Evolutionary conservation across 768 basidiomycete species (phyloP).

Genomic region (Serendipita sp.): DNA sequence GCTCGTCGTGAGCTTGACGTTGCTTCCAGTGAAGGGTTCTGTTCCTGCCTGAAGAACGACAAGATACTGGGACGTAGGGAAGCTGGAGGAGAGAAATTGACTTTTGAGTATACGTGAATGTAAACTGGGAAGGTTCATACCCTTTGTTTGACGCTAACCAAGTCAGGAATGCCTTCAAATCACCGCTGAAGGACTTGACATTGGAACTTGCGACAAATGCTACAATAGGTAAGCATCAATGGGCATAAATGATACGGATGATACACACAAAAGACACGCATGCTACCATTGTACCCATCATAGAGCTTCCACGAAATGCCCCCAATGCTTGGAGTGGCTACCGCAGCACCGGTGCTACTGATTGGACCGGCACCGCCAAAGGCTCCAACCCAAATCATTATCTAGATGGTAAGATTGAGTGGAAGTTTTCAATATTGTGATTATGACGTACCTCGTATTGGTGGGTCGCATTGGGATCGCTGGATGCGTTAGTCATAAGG

Average conservation of each 20-base stretch:
- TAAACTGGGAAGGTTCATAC: background rate
- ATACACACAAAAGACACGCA: background rate
- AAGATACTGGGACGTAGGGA: background rate
- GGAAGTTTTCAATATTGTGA: background rate
- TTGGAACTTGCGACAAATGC: background rate
- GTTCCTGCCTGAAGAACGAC: background rate
- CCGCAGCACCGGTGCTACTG: background rate
- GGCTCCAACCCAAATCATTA: background rate
- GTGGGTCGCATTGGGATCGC: background rate
- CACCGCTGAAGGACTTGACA: background rate
- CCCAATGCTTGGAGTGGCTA: background rate
- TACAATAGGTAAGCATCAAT: background rate
- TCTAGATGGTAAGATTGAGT: background rate
- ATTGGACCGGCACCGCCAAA: slow-evolving; percentile 2
- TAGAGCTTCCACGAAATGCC: background rate
- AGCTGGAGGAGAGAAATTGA: background rate
- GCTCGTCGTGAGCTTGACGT: background rate
- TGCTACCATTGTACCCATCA: slow-evolving; percentile 2
- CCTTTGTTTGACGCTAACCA: background rate
- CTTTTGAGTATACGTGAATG: no score
- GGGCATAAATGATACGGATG: background rate
- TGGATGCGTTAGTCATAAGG: background rate
- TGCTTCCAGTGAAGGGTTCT: background rate
- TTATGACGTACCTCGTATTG: background rate
- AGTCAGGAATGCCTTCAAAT: background rate